Base-by-base conservation (phyloP, 129 eudicot genomes). In the Flaveria sonorensis region DNA sequence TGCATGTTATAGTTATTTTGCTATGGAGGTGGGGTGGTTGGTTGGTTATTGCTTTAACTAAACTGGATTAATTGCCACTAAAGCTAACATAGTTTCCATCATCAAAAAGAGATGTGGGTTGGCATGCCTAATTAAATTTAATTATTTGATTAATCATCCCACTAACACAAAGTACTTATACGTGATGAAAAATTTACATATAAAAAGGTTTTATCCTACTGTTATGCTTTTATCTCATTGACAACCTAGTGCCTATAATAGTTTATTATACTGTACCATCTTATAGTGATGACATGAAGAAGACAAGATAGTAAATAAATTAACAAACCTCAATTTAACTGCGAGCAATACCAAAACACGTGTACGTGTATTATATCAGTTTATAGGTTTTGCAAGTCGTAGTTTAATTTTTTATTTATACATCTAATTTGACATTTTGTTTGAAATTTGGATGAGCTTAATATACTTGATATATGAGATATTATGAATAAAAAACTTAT, bases 21-120 rank as follows among this genome's bases (percentile, higher is more conserved):
- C 42, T 45, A 68, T 12, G 28, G 2, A 3, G 32, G 23, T 36
- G 40, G 73, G 55, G 10, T 30, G 39, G 42, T 36, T 24, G 61
- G 74, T 48, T 70, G 73, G 55, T 68, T 70, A 47, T 48, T 24
- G 65, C 65, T 59, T 59, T 59, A 59, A 21, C 65, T 21, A 59
- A 59, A 11, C 30, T 21, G 14, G 65, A 59, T 61, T 61, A 61
- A 61, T 26, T 61, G 42, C 67, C 28, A 12, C 67, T 61, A 61
- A 61, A 61, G 67, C 18, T 61, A 61, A 26, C 2, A 36, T 61
- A 26, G 42, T 61, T 61, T 61, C 67, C 67, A 24, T 61, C 36
- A 61, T 26, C n/a, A 26, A 26, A 61, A 61, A 61, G 18, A 61
- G 40, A 61, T 13, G 42, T 61, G 19, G 42, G 42, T 24, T 26